A percentile compares a stretch with the other conserved stretches of the same genome.
Conservation (phyloP, 495 filamentous ascomycete species). For the Penicillium atrosanguineum region DNA sequence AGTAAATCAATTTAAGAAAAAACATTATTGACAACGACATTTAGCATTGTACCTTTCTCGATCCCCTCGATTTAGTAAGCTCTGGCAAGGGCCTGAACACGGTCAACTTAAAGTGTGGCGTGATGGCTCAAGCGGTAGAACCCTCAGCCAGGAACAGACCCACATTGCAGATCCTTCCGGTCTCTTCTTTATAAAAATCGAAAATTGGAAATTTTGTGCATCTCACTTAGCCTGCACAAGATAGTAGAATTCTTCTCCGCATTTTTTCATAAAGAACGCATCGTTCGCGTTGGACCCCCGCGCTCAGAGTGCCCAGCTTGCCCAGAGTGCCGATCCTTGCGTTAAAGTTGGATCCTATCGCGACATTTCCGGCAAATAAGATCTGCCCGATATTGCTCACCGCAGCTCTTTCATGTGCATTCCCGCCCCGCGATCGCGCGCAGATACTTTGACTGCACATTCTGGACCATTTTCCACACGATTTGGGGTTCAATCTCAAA, state of each 20-base stretch:
- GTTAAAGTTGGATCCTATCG: slow-evolving; percentile 20
- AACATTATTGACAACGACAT: too few species aligned
- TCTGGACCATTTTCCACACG: background rate
- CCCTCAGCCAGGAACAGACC: background rate
- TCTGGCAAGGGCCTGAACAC: background rate
- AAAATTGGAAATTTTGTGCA: background rate
- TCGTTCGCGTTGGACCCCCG: background rate
- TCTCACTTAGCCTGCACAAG: background rate
- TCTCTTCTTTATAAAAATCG: background rate
- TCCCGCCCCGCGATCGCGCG: slow-evolving; percentile 4
- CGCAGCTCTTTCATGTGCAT: background rate
- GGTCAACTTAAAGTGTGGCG: background rate
- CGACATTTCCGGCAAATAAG: slow-evolving; percentile 34
- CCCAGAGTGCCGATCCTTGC: background rate
- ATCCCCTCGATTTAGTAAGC: too few species aligned
- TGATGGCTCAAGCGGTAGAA: background rate
- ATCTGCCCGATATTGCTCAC: background rate
- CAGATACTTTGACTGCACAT: background rate
- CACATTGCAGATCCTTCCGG: background rate
- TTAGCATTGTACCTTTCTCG: too few species aligned
- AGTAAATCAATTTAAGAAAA: too few species aligned
- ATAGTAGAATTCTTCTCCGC: too few species aligned
- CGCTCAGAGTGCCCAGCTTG: too few species aligned
- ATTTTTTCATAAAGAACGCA: background rate
- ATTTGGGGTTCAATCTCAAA: background rate